phyloP scores from a whole-genome alignment of 352 stramenopile genomes.

The Albugo laibachii region DNA sequence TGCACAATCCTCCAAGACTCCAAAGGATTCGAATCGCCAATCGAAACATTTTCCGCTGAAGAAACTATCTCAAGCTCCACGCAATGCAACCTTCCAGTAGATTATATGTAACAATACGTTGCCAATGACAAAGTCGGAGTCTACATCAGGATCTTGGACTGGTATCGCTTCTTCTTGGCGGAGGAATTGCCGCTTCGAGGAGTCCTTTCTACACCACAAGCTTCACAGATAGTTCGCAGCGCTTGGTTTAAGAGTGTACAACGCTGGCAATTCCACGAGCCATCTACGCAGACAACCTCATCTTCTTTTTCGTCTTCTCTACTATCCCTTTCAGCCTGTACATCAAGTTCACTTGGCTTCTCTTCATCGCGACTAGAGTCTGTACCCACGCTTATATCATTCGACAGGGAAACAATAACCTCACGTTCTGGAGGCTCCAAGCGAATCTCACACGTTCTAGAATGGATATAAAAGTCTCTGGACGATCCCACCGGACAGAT shows the following conservation, averaged over 20 bases:
- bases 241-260: conserved; percentile 66
- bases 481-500: conserved; percentile 37
- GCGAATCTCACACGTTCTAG: conserved; percentile 48
- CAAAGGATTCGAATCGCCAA: background rate
- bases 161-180: conserved; percentile 1
- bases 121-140: background rate
- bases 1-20: conserved; percentile 19
- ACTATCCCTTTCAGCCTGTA: background rate
- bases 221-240: conserved; percentile 27
- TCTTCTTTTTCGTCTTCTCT: background rate
- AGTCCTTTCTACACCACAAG: conserved; percentile 16
- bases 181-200: conserved; percentile 2
- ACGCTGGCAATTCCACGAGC: conserved; percentile 38
- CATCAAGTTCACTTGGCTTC: background rate
- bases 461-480: conserved; percentile 65
- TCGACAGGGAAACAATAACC: conserved; percentile 2
- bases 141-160: background rate
- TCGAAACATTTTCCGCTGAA: conserved; percentile 17
- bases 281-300: background rate
- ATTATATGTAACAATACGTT: conserved; percentile 6
- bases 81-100: conserved; percentile 72
- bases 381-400: background rate
- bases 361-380: conserved; percentile 3
- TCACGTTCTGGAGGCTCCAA: conserved; percentile 19
- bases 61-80: conserved; percentile 68